Percentiles rank a stretch among this genome's conserved stretches.
phyloP scores from a whole-genome alignment of 148 eudicot species.

The Arbutus unedo region DNA sequence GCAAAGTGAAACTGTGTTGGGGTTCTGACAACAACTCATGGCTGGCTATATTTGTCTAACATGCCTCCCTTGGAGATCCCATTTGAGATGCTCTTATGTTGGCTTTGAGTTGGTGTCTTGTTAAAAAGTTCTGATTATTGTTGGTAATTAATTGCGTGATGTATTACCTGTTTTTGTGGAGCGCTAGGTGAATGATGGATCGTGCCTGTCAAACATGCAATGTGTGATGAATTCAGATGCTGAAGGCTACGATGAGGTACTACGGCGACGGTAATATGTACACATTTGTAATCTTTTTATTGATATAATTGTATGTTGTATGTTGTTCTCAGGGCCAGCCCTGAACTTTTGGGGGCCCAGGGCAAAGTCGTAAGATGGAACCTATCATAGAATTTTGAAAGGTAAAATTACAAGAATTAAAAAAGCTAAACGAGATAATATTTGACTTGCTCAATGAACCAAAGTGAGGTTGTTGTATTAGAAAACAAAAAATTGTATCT shows the following conservation, averaged over 20 bases:
- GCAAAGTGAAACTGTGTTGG: neutral
- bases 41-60: neutral
- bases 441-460: no score
- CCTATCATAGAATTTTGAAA: no score
- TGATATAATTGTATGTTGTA: no score
- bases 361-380: no score
- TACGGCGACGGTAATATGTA: neutral
- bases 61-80: neutral
- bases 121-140: conserved; percentile 1
- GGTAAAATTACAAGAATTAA: no score
- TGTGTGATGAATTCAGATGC: conserved; percentile 89
- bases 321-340: no score
- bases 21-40: neutral
- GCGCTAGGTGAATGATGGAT: conserved; percentile 85
- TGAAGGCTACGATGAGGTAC: conserved; percentile 96
- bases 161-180: conserved; percentile 10
- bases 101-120: neutral
- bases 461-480: no score
- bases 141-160: neutral
- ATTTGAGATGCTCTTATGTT: neutral
- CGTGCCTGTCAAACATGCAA: conserved; percentile 96
- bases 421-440: no score
- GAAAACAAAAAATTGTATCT: no score
- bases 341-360: no score
- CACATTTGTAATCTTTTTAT: neutral